Base-by-base conservation (phyloP, 345 rosid species). In the Physaria fendleri region DNA sequence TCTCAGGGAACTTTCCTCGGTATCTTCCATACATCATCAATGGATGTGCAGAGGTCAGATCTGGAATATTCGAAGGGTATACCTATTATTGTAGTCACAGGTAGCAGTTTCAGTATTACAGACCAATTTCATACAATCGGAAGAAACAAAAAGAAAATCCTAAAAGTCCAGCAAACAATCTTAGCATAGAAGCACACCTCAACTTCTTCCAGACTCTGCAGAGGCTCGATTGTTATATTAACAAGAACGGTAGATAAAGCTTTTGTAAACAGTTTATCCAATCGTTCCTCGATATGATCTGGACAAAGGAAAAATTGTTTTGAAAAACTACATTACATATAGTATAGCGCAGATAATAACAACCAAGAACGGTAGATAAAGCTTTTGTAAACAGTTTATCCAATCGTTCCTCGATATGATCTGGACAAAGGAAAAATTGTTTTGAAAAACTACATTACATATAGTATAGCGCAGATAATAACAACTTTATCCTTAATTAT, bases 21-120 rank as follows among this genome's bases (percentile, higher is more conserved):
- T 79, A 85, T 77, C 96, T 79, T 54, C 96, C 96, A 66, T 68
- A 77, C 34, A 88, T 23, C 32, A 64, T 72, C 76, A 80, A 66
- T 23, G 83, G 85, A 34, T 71, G 64, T 59, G 72, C 74, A 24
- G 82, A 80, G 39, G 96, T 80, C 59, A 85, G 79, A 72, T 88
- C 94, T 30, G 91, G 82, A 56, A 83, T 68, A 40, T 30, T 41
- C 15, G 77, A 76, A 49, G 91, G 94, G 66, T 75, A 78, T 48
- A 77, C 65, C 96, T 88, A 67, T 45, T 79, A 71, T 33, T 34
- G 43, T 51, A 57, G 42, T 65, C 29, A 43, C 6, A 64, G 10
- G 44, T 14, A 56, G 69, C 18, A 71, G 5, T 40, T 32, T 62
- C 52, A 56, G 45, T 13, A 18, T 20, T 43, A 10, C 20, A 2